Evolutionary conservation across 176 grass and related monocot genomes (phyloP).

Genomic region (Triticum dicoccoides): DNA sequence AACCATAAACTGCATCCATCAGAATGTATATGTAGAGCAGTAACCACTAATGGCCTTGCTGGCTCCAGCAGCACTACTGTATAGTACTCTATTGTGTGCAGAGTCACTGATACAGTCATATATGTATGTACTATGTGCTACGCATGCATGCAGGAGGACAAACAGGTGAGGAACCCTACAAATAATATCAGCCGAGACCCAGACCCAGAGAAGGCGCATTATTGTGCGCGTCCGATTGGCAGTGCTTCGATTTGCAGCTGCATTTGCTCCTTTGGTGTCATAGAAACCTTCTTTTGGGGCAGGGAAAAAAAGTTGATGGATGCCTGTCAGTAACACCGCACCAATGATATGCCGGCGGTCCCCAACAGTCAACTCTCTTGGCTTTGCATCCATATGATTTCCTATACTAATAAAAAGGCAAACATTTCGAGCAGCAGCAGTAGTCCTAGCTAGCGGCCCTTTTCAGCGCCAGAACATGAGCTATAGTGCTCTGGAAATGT

Average conservation of each 20-base stretch:
- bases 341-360: slow-evolving; percentile 37
- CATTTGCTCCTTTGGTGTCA: slow-evolving; percentile 17
- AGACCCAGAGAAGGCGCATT: slow-evolving; percentile 30
- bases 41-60: not conserved
- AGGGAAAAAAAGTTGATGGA: not conserved
- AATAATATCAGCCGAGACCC: not conserved
- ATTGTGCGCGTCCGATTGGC: slow-evolving; percentile 31
- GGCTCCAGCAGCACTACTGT: not conserved
- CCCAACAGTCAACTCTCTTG: slow-evolving; percentile 39
- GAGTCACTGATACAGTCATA: not conserved
- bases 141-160: not conserved
- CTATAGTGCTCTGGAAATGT: slow-evolving; percentile 45
- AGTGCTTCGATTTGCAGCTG: slow-evolving; percentile 27
- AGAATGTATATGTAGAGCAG: not conserved
- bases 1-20: not conserved
- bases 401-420: slow-evolving; percentile 19
- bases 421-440: slow-evolving; percentile 22
- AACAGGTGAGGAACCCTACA: slow-evolving; percentile 1
- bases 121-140: not conserved
- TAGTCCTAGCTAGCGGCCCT: not conserved
- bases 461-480: slow-evolving; percentile 35
- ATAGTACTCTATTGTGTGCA: not conserved
- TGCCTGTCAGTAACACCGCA: not conserved
- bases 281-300: not conserved
- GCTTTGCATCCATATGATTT: slow-evolving; percentile 23